Percentiles rank a stretch among this genome's conserved stretches.
Evolutionary conservation across 148 eudicot species (phyloP).

Genomic region (Amaranthus cruentus): DNA sequence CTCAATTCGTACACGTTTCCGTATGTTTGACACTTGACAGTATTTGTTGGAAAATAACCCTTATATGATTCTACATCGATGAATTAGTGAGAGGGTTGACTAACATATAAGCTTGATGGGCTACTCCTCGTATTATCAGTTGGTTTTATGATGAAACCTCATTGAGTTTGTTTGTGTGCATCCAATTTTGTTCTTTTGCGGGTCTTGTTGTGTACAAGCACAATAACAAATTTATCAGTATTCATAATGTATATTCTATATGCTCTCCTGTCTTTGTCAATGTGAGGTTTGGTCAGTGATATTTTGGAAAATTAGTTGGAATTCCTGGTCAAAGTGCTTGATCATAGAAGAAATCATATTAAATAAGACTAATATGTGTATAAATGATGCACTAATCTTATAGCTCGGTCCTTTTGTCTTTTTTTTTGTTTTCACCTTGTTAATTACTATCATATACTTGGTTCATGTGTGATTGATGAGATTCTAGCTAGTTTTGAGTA

Average conservation of each 20-base stretch:
- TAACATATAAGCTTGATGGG: no score
- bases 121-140: no score
- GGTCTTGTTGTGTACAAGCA: no score
- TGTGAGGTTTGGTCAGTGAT: slow-evolving; percentile 20
- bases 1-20: no score
- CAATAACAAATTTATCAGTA: background rate
- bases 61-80: no score
- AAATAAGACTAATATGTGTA: slow-evolving; percentile 2
- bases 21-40: no score
- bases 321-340: slow-evolving; percentile 5
- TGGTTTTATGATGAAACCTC: no score
- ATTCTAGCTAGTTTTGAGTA: slow-evolving; percentile 1
- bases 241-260: slow-evolving; percentile 10
- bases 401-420: background rate
- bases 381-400: background rate
- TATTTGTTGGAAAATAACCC: no score
- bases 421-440: background rate
- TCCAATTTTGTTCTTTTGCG: no score
- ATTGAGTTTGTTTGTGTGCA: no score
- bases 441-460: background rate
- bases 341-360: slow-evolving; percentile 15
- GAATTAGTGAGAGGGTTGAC: no score
- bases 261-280: slow-evolving; percentile 25
- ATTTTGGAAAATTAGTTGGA: slow-evolving; percentile 8
- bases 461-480: slow-evolving; percentile 4